A percentile compares a stretch with the other conserved stretches of the same genome.
Evolutionary conservation across 2,329 filamentous ascomycete genomes (phyloP).

Genomic region (Orbilia quercus): DNA sequence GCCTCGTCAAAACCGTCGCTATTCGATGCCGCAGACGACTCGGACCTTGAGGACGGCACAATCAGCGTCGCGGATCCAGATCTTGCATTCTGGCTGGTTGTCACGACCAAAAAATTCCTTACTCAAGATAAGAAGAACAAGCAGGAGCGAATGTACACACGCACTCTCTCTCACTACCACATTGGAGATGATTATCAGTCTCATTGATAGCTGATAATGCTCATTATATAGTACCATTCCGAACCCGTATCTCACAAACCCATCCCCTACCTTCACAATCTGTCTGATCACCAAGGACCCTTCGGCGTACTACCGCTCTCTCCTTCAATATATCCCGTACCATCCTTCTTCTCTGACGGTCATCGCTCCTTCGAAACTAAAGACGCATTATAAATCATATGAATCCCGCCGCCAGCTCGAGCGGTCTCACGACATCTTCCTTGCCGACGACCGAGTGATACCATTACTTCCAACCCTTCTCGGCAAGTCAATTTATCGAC

Average conservation of each 20-base stretch:
- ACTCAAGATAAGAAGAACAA: conserved; percentile 50
- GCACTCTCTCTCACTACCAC: not conserved
- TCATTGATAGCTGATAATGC: not conserved
- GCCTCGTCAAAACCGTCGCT: conserved; percentile 33
- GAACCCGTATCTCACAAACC: conserved; percentile 48
- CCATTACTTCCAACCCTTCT: conserved; percentile 78
- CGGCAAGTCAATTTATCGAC: conserved; percentile 93
- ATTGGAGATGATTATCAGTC: not conserved
- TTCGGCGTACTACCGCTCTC: conserved; percentile 89
- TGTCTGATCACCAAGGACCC: conserved; percentile 66
- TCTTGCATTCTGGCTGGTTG: conserved; percentile 58
- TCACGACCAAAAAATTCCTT: conserved; percentile 59
- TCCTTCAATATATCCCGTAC: conserved; percentile 79
- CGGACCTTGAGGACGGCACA: conserved; percentile 57
- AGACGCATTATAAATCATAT: conserved; percentile 87
- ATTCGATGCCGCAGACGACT: conserved; percentile 49
- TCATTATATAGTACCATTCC: conserved; percentile 32
- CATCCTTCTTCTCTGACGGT: conserved; percentile 77
- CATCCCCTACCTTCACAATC: conserved; percentile 52
- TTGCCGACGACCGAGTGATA: conserved; percentile 87
- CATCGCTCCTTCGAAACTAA: conserved; percentile 85
- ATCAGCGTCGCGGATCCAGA: conserved; percentile 55
- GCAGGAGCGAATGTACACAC: conserved; percentile 47
- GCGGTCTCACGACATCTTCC: conserved; percentile 89
- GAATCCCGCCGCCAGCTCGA: conserved; percentile 86